These are phyloP conservation scores for Acanthamoeba polyphaga DNA, from an alignment of 208 protist species.

Conservation along the genomic window DNA sequence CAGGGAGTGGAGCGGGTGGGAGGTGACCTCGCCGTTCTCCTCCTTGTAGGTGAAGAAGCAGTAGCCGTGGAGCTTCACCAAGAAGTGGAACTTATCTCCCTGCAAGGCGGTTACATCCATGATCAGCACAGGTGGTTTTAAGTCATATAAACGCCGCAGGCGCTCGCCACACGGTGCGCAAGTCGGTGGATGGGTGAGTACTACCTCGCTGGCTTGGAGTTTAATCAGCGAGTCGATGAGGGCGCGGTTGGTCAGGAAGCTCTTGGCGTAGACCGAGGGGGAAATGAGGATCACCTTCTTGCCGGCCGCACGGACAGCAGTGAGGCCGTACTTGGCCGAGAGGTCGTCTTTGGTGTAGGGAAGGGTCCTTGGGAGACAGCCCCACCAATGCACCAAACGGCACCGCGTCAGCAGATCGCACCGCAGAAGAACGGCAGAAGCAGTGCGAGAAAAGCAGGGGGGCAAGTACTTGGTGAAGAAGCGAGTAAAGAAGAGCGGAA, in stretches of 20 bases:
- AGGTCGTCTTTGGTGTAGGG: constrained; percentile 57
- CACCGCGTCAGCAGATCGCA: background rate
- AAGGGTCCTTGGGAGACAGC: background rate
- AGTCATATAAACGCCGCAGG: background rate
- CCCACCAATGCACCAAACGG: background rate
- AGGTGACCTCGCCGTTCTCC: background rate
- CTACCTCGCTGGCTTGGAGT: constrained; percentile 29
- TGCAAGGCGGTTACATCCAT: background rate
- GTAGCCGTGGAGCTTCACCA: constrained; percentile 76
- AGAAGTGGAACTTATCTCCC: constrained; percentile 49
- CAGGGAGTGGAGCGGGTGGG: constrained; percentile 61
- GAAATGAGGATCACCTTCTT: constrained; percentile 61
- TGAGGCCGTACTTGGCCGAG: constrained; percentile 32
- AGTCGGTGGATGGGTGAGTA: background rate
- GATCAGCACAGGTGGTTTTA: background rate
- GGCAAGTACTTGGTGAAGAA: constrained; percentile 21
- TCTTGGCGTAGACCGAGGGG: constrained; percentile 61
- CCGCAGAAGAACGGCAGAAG: background rate
- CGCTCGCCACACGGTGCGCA: background rate
- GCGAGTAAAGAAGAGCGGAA: constrained; percentile 69
- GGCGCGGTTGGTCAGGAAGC: constrained; percentile 55
- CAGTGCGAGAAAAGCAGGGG: background rate
- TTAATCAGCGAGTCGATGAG: constrained; percentile 55
- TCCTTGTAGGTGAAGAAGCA: constrained; percentile 73
- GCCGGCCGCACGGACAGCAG: background rate